Percentiles rank a stretch among this genome's conserved stretches.
Conservation (phyloP, 768 basidiomycete species). For the Suillus tomentosus region DNA sequence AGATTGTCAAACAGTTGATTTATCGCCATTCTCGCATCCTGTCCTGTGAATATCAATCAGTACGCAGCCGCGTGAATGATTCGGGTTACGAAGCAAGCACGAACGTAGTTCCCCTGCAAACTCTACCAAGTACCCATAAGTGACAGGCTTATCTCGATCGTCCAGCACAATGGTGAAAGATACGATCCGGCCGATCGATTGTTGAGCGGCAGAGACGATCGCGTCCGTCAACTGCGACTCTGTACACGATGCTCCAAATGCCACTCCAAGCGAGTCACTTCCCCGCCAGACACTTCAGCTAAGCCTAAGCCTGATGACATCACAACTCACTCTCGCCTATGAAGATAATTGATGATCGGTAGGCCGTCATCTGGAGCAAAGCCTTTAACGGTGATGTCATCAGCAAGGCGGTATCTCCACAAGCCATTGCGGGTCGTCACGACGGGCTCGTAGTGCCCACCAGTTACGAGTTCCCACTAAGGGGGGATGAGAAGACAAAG, state of each 20-base stretch:
- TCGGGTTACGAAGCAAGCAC: background rate
- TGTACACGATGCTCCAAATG: constrained; percentile 5
- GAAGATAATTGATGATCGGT: constrained; percentile 7
- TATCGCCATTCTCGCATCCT: constrained; percentile 6
- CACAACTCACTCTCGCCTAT: background rate
- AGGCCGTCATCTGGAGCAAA: constrained; percentile 14
- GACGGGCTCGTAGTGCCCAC: background rate
- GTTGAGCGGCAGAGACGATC: constrained; percentile 9
- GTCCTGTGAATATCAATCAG: background rate
- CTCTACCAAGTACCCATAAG: constrained; percentile 15
- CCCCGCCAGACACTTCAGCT: background rate
- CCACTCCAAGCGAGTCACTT: constrained; percentile 9
- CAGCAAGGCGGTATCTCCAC: constrained; percentile 14
- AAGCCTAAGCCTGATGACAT: background rate
- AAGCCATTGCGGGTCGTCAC: background rate
- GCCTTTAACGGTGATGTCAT: constrained; percentile 12
- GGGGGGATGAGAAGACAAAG: background rate
- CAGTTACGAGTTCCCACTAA: background rate
- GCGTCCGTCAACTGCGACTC: constrained; percentile 20
- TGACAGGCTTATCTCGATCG: constrained; percentile 8
- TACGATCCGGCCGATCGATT: constrained; percentile 6
- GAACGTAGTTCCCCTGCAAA: constrained; percentile 3
- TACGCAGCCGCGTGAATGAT: background rate
- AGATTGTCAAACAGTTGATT: constrained; percentile 8
- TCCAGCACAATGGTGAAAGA: constrained; percentile 8